These are phyloP conservation scores for Fraxinus platypoda DNA, from an alignment of 305 asterid genomes.

Conservation along the genomic window DNA sequence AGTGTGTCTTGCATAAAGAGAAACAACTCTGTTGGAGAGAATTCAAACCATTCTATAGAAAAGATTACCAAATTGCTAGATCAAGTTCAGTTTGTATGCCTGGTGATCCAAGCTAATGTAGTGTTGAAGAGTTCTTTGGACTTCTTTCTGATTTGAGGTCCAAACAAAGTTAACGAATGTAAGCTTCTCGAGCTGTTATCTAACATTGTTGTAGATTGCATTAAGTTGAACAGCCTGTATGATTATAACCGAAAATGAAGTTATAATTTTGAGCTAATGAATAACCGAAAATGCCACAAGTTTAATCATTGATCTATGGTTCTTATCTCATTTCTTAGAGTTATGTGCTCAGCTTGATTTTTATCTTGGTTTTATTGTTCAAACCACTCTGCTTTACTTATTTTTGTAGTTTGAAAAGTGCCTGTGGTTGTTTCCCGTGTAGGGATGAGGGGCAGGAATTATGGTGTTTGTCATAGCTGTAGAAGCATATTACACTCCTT, in stretches of 20 bases:
- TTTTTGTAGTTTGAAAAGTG: no score
- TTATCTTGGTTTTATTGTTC: background rate
- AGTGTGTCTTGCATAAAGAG: conserved; percentile 23
- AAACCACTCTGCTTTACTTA: background rate
- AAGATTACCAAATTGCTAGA: conserved; percentile 20
- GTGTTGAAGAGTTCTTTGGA: background rate
- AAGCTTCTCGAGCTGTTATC: conserved; percentile 32
- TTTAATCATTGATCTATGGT: background rate
- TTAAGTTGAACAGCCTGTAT: conserved; percentile 27
- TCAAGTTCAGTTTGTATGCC: conserved; percentile 24
- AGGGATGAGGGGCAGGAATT: no score
- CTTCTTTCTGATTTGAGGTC: conserved; percentile 26
- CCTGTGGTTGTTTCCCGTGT: background rate
- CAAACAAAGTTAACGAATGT: conserved; percentile 22
- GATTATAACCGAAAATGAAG: background rate
- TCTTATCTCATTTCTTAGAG: background rate
- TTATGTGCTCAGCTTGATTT: background rate
- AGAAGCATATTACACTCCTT: no score
- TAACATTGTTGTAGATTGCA: conserved; percentile 27
- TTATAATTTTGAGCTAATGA: conserved; percentile 4
- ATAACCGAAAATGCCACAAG: conserved; percentile 10
- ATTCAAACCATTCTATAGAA: conserved; percentile 14
- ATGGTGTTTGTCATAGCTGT: no score
- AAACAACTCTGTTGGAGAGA: conserved; percentile 32
- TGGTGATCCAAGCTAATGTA: conserved; percentile 19